A percentile compares a stretch with the other conserved stretches of the same genome.
Conservation (phyloP, 2,329 filamentous ascomycete species). For the Trichoderma simmonsii region DNA sequence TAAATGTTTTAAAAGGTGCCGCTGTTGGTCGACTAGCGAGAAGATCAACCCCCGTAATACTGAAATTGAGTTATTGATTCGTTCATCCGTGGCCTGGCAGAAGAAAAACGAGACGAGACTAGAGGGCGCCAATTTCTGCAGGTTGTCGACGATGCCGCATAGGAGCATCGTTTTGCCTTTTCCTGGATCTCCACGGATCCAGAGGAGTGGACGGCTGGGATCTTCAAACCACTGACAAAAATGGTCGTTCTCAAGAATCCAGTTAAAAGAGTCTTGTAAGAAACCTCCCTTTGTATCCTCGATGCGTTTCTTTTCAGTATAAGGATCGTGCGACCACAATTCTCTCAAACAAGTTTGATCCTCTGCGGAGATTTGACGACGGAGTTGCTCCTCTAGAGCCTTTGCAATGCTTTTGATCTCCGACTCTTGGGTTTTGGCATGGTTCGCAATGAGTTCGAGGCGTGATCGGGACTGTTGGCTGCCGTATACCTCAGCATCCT, state of each 20-base stretch:
- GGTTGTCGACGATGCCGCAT: constrained; percentile 32
- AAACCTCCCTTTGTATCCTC: not conserved
- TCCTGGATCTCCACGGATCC: constrained; percentile 39
- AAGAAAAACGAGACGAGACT: not conserved
- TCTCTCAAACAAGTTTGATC: not conserved
- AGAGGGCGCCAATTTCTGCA: not conserved
- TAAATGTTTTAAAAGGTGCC: constrained; percentile 34
- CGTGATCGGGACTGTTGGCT: not conserved
- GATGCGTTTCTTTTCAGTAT: not conserved
- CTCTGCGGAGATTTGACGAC: not conserved
- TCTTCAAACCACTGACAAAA: constrained; percentile 16
- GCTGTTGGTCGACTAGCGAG: constrained; percentile 34
- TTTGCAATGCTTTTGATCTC: not conserved
- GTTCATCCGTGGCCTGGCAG: constrained; percentile 24
- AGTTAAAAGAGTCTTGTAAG: not conserved
- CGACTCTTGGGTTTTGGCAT: not conserved
- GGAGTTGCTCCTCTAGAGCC: not conserved
- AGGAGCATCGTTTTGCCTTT: constrained; percentile 46
- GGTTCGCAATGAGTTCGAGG: not conserved
- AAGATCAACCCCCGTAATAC: constrained; percentile 35
- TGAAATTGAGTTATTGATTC: constrained; percentile 37
- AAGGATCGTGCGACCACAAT: not conserved
- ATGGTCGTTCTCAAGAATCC: not conserved
- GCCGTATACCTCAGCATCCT: constrained; percentile 20
- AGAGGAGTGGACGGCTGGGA: constrained; percentile 28